phyloP scores from a whole-genome alignment of 176 grass and related monocot species.

The maize (Zea mays) region Zm-B73-REFERENCE-NAM-5.0 NC_050103.1:79328501-79329000 shows the following conservation, averaged over 20 bases:
- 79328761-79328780: constrained; percentile 53
- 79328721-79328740: constrained; percentile 95
- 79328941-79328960: not conserved
- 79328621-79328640: constrained; percentile 86
- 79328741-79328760: constrained; percentile 91
- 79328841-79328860: not conserved
- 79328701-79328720: constrained; percentile 99
- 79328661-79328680: constrained; percentile 96
- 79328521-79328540: constrained; percentile 90
- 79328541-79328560: constrained; percentile 64
- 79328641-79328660: constrained; percentile 98
- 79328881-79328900: too few relatives aligned
- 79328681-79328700: constrained; percentile 95
- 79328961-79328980: too few relatives aligned
- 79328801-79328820: not conserved
- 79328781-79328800: not conserved
- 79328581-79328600: constrained; percentile 96
- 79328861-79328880: too few relatives aligned
- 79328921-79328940: too few relatives aligned
- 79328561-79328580: constrained; percentile 86
- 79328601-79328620: constrained; percentile 89
- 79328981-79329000: too few relatives aligned
- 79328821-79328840: not conserved
- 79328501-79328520: constrained; percentile 96
- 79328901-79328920: too few relatives aligned